Conservation (phyloP, 441 rosid genomes). For the Omphalea diandra region DNA sequence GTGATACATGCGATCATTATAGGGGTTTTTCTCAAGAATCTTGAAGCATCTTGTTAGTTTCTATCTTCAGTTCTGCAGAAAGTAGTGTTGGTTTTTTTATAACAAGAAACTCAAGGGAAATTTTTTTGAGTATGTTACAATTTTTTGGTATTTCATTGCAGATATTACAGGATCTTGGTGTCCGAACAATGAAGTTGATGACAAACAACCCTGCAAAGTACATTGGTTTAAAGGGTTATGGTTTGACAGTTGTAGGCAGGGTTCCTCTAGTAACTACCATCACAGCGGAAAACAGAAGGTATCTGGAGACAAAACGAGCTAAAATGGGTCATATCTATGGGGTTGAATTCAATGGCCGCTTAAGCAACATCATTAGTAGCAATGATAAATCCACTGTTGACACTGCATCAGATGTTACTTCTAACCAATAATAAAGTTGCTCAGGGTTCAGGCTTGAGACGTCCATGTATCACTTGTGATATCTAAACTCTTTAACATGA, state of each 20-base stretch:
- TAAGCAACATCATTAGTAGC: constrained; percentile 25
- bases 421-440: constrained; percentile 19
- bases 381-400: constrained; percentile 17
- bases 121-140: too few species aligned
- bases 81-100: background rate
- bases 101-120: background rate
- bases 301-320: constrained; percentile 64
- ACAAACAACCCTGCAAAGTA: constrained; percentile 85
- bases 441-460: constrained; percentile 10
- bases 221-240: constrained; percentile 85
- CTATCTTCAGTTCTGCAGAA: background rate
- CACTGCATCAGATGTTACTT: constrained; percentile 22
- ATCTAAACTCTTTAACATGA: background rate
- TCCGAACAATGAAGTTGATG: constrained; percentile 76
- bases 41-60: background rate
- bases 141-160: constrained; percentile 26
- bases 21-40: background rate
- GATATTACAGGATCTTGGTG: constrained; percentile 82
- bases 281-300: constrained; percentile 52
- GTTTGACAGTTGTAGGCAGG: constrained; percentile 72
- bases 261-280: constrained; percentile 55
- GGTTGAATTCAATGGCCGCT: constrained; percentile 38
- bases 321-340: constrained; percentile 85
- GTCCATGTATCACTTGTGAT: background rate
- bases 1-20: background rate